These are phyloP conservation scores for Auricularia cornea DNA, from an alignment of 768 basidiomycete genomes.

Conservation along the genomic window DNA sequence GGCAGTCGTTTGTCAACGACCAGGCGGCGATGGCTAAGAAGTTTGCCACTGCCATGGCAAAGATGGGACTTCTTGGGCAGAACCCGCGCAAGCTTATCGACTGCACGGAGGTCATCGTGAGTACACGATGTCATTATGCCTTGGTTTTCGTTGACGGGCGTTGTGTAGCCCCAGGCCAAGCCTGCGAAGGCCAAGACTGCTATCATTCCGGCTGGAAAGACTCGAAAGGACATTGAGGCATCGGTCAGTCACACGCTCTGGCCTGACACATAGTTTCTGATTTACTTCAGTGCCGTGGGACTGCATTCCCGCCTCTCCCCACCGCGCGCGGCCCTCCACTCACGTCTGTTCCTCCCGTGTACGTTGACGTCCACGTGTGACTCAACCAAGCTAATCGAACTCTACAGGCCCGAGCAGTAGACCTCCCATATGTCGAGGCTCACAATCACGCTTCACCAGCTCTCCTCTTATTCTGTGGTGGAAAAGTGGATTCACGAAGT, in stretches of 20 bases:
- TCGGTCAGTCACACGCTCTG: background rate
- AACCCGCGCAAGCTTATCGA: constrained; percentile 29
- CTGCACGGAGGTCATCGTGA: constrained; percentile 35
- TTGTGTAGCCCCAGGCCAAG: background rate
- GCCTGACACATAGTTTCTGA: background rate
- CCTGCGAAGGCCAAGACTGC: background rate
- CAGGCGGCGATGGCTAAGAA: constrained; percentile 25
- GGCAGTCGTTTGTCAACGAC: constrained; percentile 27
- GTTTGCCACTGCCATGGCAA: constrained; percentile 37
- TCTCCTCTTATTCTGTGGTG: no score
- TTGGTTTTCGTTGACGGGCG: background rate
- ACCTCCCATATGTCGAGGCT: no score
- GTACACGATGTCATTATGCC: background rate
- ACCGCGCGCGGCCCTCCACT: background rate
- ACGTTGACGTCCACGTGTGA: background rate
- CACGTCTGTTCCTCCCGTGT: background rate
- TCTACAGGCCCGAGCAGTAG: no score
- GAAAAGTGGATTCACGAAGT: no score
- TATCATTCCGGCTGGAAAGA: background rate
- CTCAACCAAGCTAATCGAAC: no score
- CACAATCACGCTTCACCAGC: no score
- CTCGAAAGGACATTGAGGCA: background rate
- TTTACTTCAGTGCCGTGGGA: background rate
- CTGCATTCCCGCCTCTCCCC: background rate
- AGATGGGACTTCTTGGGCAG: constrained; percentile 36